A percentile compares a stretch with the other conserved stretches of the same genome.
phyloP scores from a whole-genome alignment of 305 asterid species.

The Fraxinus ornus region DNA sequence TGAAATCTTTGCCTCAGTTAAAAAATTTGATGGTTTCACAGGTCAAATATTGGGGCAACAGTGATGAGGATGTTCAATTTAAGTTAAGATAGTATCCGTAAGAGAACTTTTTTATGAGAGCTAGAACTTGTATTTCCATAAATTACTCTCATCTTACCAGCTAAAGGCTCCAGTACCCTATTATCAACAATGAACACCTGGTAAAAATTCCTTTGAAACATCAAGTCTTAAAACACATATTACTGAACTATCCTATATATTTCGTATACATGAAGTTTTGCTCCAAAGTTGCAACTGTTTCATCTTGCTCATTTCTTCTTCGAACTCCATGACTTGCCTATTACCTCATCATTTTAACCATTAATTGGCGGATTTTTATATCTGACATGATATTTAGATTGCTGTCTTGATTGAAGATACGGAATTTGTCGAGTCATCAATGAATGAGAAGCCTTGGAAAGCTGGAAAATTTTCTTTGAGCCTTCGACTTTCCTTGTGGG shows the following conservation, averaged over 20 bases:
- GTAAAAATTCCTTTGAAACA: background rate
- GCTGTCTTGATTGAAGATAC: constrained; percentile 78
- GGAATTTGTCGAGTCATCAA: constrained; percentile 68
- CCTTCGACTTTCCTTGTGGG: constrained; percentile 85
- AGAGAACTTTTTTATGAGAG: background rate
- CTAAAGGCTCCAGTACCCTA: background rate
- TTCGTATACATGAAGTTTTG: background rate
- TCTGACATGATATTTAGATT: constrained; percentile 48
- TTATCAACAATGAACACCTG: background rate
- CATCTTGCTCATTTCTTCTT: background rate
- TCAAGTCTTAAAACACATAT: background rate
- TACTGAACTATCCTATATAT: background rate
- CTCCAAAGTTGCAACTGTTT: background rate
- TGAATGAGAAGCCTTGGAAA: constrained; percentile 81
- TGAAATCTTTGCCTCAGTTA: background rate
- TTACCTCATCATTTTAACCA: background rate
- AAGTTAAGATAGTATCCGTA: background rate
- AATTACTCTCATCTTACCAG: background rate
- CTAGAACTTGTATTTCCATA: background rate
- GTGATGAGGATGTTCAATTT: background rate
- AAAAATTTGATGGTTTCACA: background rate
- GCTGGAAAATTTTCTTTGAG: constrained; percentile 80
- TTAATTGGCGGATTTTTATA: background rate
- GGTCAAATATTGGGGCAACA: background rate
- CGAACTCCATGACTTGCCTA: background rate